A percentile compares a stretch with the other conserved stretches of the same genome.
These are phyloP conservation scores for Xylaria curta DNA, from an alignment of 495 filamentous ascomycete genomes.

Conservation along the genomic window DNA sequence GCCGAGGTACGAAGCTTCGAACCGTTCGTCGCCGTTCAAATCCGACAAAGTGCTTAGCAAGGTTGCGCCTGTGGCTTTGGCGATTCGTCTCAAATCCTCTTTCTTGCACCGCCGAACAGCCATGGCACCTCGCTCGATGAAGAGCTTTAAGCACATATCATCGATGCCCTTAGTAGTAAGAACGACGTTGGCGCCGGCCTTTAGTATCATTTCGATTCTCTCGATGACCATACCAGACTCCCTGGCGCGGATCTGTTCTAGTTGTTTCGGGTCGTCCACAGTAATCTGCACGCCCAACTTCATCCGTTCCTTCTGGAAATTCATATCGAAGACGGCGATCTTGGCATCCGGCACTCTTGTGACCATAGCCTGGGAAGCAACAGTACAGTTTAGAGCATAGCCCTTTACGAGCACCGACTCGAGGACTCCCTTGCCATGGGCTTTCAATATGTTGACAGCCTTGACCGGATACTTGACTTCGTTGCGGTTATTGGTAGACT, in stretches of 20 bases:
- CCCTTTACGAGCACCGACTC: conserved; percentile 95
- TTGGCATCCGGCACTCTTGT: conserved; percentile 92
- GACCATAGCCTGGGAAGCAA: conserved; percentile 97
- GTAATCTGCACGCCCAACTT: conserved; percentile 98
- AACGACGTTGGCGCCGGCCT: conserved; percentile 95
- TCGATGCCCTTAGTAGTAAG: conserved; percentile 99
- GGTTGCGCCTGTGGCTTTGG: conserved; percentile 93
- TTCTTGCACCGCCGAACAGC: conserved; percentile 97
- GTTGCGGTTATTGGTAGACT: conserved; percentile 84
- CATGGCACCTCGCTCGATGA: conserved; percentile 95
- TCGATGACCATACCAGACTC: conserved; percentile 94
- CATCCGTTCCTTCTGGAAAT: conserved; percentile 98
- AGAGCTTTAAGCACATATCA: conserved; percentile 91
- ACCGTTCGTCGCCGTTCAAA: conserved; percentile 96
- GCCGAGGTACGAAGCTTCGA: conserved; percentile 86
- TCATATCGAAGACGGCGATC: conserved; percentile 97
- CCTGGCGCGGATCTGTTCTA: conserved; percentile 93
- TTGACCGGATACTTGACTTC: conserved; percentile 98
- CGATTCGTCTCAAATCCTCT: conserved; percentile 95
- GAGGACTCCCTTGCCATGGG: conserved; percentile 88
- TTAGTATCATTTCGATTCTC: conserved; percentile 94
- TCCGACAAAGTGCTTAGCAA: conserved; percentile 92
- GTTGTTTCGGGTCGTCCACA: conserved; percentile 93
- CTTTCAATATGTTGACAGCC: conserved; percentile 98
- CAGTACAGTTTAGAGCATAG: conserved; percentile 98